A percentile compares a stretch with the other conserved stretches of the same genome.
Evolutionary conservation across 371 early-diverging fungal genomes (phyloP).

Genomic region (Mucor saturninus): DNA sequence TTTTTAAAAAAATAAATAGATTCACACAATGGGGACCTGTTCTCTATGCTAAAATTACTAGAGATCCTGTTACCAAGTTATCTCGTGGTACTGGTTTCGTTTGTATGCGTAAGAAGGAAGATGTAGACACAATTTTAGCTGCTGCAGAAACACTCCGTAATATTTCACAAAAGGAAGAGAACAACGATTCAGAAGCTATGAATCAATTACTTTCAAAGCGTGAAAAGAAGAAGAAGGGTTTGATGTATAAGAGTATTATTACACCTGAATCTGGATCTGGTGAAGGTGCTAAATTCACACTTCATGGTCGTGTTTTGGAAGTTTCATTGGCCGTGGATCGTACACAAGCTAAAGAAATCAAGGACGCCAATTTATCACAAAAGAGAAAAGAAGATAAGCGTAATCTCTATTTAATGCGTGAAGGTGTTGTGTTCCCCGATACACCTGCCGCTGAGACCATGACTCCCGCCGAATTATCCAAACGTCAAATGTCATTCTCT

Average conservation of each 20-base stretch:
- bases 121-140: slow-evolving; percentile 75
- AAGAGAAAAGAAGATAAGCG: slow-evolving; percentile 81
- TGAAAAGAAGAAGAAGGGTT: slow-evolving; percentile 62
- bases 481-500: slow-evolving; percentile 78
- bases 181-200: slow-evolving; percentile 35
- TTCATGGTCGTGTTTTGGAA: slow-evolving; percentile 84
- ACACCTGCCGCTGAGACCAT: slow-evolving; percentile 80
- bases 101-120: slow-evolving; percentile 74
- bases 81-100: slow-evolving; percentile 95
- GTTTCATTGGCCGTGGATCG: slow-evolving; percentile 82
- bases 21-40: slow-evolving; percentile 78
- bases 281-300: slow-evolving; percentile 66
- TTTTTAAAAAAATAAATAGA: not conserved
- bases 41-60: slow-evolving; percentile 83
- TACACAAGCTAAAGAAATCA: slow-evolving; percentile 69
- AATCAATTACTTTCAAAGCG: slow-evolving; percentile 45
- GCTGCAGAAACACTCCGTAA: slow-evolving; percentile 66
- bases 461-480: slow-evolving; percentile 73
- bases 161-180: slow-evolving; percentile 47
- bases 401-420: slow-evolving; percentile 76
- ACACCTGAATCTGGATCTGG: slow-evolving; percentile 70
- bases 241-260: slow-evolving; percentile 65
- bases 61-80: slow-evolving; percentile 79
- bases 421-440: slow-evolving; percentile 86
- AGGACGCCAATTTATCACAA: slow-evolving; percentile 63